A percentile compares a stretch with the other conserved stretches of the same genome.
phyloP scores from a whole-genome alignment of 2,329 filamentous ascomycete species.

The Neurospora sp. region DNA sequence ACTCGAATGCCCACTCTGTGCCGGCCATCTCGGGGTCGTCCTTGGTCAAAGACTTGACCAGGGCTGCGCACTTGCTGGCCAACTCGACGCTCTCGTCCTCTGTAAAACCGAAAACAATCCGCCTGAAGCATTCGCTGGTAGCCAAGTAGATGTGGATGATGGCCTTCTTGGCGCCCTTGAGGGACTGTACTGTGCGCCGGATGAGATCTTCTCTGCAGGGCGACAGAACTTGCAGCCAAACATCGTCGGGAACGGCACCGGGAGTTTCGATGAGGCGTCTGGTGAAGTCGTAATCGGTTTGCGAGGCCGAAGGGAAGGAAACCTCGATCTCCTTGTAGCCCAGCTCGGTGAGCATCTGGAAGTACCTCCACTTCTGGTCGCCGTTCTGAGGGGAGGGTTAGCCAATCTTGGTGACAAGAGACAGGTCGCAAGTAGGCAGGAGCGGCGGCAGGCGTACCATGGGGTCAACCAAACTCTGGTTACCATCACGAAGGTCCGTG shows the following conservation, averaged over 20 bases:
- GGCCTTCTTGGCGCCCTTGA: slow-evolving; percentile 84
- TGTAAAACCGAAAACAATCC: slow-evolving; percentile 79
- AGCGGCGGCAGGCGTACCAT: slow-evolving; percentile 54
- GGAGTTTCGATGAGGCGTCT: slow-evolving; percentile 77
- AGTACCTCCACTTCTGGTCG: slow-evolving; percentile 91
- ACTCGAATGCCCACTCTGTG: slow-evolving; percentile 70
- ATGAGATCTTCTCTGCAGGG: slow-evolving; percentile 91
- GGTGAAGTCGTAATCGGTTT: slow-evolving; percentile 95
- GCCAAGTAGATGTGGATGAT: slow-evolving; percentile 94
- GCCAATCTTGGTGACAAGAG: slow-evolving; percentile 7
- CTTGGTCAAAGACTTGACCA: slow-evolving; percentile 85
- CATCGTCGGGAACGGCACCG: slow-evolving; percentile 75
- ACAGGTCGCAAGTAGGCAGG: background rate
- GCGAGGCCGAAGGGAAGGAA: slow-evolving; percentile 87
- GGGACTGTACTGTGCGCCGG: slow-evolving; percentile 74
- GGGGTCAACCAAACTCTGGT: slow-evolving; percentile 85
- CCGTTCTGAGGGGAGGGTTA: slow-evolving; percentile 52
- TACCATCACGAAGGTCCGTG: slow-evolving; percentile 82
- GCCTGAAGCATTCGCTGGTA: slow-evolving; percentile 90
- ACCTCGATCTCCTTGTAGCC: slow-evolving; percentile 98
- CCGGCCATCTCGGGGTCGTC: slow-evolving; percentile 48
- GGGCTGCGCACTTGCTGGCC: slow-evolving; percentile 77
- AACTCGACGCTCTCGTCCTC: slow-evolving; percentile 74
- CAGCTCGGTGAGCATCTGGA: slow-evolving; percentile 84
- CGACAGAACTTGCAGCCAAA: slow-evolving; percentile 84